phyloP scores from a whole-genome alignment of 148 eudicot genomes.

The Cornus suecica region DNA sequence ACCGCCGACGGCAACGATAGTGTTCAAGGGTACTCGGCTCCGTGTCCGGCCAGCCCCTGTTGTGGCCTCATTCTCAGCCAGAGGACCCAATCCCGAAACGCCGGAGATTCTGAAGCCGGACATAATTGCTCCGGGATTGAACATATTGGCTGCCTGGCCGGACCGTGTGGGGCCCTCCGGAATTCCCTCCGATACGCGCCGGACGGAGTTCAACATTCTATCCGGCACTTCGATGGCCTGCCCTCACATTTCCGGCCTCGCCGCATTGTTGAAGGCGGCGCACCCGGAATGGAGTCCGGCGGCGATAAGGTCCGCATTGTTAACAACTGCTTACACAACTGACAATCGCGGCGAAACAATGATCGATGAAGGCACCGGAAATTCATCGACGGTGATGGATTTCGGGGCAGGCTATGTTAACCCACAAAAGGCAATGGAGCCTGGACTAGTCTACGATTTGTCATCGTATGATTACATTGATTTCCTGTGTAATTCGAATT shows the following conservation, averaged over 20 bases:
- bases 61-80: conserved; percentile 86
- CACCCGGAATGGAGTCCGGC: conserved; percentile 96
- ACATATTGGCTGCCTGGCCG: conserved; percentile 90
- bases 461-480: conserved; percentile 65
- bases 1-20: conserved; percentile 52
- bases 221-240: conserved; percentile 98
- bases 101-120: conserved; percentile 93
- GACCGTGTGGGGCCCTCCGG: conserved; percentile 76
- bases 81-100: conserved; percentile 82
- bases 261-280: conserved; percentile 77
- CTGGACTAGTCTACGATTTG: conserved; percentile 77
- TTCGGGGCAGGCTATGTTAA: conserved; percentile 89
- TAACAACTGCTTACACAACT: conserved; percentile 73
- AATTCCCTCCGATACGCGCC: conserved; percentile 43
- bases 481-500: conserved; percentile 80
- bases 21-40: conserved; percentile 65
- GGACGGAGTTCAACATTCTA: conserved; percentile 78
- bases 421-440: conserved; percentile 89
- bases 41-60: conserved; percentile 79
- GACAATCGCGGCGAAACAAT: conserved; percentile 53
- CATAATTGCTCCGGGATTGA: conserved; percentile 82
- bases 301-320: conserved; percentile 73
- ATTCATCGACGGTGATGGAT: conserved; percentile 74
- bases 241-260: conserved; percentile 89
- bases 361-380: conserved; percentile 73